Evolutionary conservation across 352 stramenopile genomes (phyloP).

Genomic region (Paralagenidium karlingii): DNA sequence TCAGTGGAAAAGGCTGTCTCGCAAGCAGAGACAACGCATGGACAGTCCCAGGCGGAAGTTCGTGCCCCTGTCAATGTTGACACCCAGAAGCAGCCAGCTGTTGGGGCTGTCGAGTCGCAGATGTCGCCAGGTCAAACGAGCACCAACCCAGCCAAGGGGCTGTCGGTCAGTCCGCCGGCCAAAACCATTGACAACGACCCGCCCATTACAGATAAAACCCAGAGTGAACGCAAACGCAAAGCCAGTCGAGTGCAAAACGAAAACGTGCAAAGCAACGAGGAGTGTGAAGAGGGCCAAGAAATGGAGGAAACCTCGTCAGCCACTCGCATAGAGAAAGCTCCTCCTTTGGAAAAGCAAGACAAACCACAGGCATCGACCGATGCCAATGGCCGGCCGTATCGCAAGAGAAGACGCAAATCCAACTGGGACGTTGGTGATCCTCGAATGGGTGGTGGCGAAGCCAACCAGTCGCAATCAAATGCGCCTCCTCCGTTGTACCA

Average conservation of each 20-base stretch:
- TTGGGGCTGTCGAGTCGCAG: slow-evolving; percentile 26
- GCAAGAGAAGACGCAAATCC: too few relatives aligned
- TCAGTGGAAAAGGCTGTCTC: too few relatives aligned
- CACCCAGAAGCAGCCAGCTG: too few relatives aligned
- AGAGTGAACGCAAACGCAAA: slow-evolving; percentile 11
- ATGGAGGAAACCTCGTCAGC: slow-evolving; percentile 39
- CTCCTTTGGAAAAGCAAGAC: too few relatives aligned
- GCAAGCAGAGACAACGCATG: too few relatives aligned
- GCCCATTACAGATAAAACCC: not conserved
- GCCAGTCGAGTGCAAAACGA: slow-evolving; percentile 7
- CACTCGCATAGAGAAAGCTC: too few relatives aligned
- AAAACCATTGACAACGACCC: slow-evolving; percentile 23
- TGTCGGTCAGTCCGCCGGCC: slow-evolving; percentile 35
- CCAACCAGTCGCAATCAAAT: slow-evolving; percentile 11
- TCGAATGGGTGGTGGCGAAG: slow-evolving; percentile 19
- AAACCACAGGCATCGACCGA: too few relatives aligned
- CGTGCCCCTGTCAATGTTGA: too few relatives aligned
- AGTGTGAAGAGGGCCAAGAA: slow-evolving; percentile 31
- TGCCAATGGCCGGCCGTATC: too few relatives aligned
- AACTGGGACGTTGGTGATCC: slow-evolving; percentile 80
- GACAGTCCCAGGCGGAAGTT: too few relatives aligned
- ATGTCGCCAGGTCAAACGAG: slow-evolving; percentile 32
- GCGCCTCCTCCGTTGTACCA: not conserved
- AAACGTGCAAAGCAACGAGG: slow-evolving; percentile 25
- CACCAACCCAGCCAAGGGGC: slow-evolving; percentile 19